Base-by-base conservation (phyloP, 768 basidiomycete genomes). In the Pleurotus salmoneostramineus region DNA sequence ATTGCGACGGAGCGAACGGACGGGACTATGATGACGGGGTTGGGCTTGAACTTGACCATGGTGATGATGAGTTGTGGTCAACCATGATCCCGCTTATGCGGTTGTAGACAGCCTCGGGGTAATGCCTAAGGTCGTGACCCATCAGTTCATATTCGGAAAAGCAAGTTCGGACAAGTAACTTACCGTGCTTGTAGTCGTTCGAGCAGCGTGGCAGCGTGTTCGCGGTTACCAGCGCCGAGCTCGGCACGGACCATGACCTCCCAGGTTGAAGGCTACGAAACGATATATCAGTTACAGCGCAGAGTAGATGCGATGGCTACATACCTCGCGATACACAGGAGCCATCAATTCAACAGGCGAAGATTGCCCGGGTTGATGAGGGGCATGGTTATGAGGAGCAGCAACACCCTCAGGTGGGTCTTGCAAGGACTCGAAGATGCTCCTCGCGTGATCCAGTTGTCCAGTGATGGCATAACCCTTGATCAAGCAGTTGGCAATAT, bases 241-340 rank as follows among this genome's bases (percentile, higher is more conserved):
- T 99, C 97, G 1, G 91, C 91, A 11, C 92, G 83, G 61, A 99
- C 84, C 95, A 99, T 98, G 4, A 85, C 86, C 67, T 98, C 97
- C 88, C 91, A 96, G 0, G 93, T 95, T 42, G 91, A 93, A 10
- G 93, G 93, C 87, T 92, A 64, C 2, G 57, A 54, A 54, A 33
- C 55, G 47, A 6, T 43, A 59, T 27, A 37, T 54, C 33, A 61
- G 15, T 49, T 63, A 42, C 14, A 48, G 6, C 48, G 45, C 31
- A 44, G n/a, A 40, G 33, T 50, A 3, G 58, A 45, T 46, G 49
- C 4, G 34, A 64, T 21, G 21, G 21, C 51, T 60, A 65, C 83
- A 61, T 64, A 90, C 89, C 76, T 96, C 93, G 56, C 93, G 85
- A 73, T 87, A 94, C 4, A 94, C 88, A 50, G 84, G 83, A n/a